These are phyloP conservation scores for Fusarium proliferatum DNA, from an alignment of 2,329 filamentous ascomycete species.

Conservation along the genomic window DNA sequence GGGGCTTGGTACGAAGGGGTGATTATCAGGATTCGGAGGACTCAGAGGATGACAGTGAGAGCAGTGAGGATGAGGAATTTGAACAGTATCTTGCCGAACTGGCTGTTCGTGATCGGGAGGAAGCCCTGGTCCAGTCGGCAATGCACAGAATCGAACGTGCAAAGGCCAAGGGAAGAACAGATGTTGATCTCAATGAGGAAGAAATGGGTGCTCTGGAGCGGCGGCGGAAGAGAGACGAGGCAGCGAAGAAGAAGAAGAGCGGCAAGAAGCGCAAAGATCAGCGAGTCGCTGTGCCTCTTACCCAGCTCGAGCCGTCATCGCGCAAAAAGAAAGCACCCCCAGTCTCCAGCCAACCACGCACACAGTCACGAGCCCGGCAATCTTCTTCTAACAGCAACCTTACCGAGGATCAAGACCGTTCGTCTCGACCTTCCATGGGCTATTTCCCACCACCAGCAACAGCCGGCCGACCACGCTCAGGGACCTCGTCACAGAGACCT, in stretches of 20 bases:
- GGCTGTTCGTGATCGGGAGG: slow-evolving; percentile 74
- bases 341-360: slow-evolving; percentile 39
- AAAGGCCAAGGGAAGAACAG: slow-evolving; percentile 77
- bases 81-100: slow-evolving; percentile 66
- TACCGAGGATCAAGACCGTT: slow-evolving; percentile 50
- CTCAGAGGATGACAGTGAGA: slow-evolving; percentile 50
- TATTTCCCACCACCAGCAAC: slow-evolving; percentile 61
- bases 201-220: slow-evolving; percentile 85
- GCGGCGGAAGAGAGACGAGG: slow-evolving; percentile 66
- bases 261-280: slow-evolving; percentile 57
- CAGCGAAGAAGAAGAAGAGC: slow-evolving; percentile 48
- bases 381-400: slow-evolving; percentile 52
- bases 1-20: slow-evolving; percentile 53
- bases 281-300: slow-evolving; percentile 64
- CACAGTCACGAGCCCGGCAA: slow-evolving; percentile 53
- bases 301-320: slow-evolving; percentile 59
- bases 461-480: slow-evolving; percentile 55
- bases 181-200: slow-evolving; percentile 82
- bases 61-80: slow-evolving; percentile 50
- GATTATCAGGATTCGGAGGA: slow-evolving; percentile 50
- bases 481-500: slow-evolving; percentile 54
- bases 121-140: slow-evolving; percentile 80
- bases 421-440: slow-evolving; percentile 60
- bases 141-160: slow-evolving; percentile 83
- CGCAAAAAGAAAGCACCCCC: slow-evolving; percentile 50